phyloP scores from a whole-genome alignment of 1,284 basidiomycete species.

The Tylopilus orsonianus region DNA sequence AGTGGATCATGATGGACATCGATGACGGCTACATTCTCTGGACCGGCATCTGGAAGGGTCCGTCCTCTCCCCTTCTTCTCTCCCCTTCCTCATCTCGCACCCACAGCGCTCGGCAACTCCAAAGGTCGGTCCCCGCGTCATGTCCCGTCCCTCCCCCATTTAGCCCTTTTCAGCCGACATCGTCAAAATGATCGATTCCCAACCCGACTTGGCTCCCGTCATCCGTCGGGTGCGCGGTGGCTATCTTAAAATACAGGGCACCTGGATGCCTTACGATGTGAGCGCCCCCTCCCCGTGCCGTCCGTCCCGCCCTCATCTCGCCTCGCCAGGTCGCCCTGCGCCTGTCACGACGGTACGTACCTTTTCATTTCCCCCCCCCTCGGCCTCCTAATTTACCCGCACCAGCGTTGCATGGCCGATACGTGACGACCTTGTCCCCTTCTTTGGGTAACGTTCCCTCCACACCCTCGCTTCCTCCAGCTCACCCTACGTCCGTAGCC shows the following conservation, averaged over 20 bases:
- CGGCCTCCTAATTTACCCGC: constrained; percentile 22
- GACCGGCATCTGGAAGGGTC: constrained; percentile 89
- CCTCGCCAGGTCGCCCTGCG: constrained; percentile 62
- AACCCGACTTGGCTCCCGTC: constrained; percentile 77
- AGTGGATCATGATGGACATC: constrained; percentile 92
- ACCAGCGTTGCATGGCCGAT: constrained; percentile 85
- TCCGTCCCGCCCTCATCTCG: constrained; percentile 21
- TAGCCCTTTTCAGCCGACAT: constrained; percentile 65
- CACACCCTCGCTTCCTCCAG: constrained; percentile 1
- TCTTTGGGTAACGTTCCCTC: constrained; percentile 64
- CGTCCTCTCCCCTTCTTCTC: constrained; percentile 6
- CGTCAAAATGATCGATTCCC: constrained; percentile 85
- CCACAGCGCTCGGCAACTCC: constrained; percentile 74
- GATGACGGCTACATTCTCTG: constrained; percentile 85
- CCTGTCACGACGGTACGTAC: constrained; percentile 68
- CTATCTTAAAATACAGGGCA: constrained; percentile 86
- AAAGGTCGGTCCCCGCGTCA: constrained; percentile 55
- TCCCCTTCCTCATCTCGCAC: constrained; percentile 11
- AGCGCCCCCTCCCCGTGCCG: constrained; percentile 21
- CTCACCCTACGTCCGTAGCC: constrained; percentile 38
- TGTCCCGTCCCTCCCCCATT: constrained; percentile 8
- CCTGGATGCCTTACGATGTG: constrained; percentile 88
- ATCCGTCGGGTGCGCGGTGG: constrained; percentile 82
- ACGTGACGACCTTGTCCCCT: constrained; percentile 75
- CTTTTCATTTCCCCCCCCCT: constrained; percentile 12